Percentiles rank a stretch among this genome's conserved stretches.
These are phyloP conservation scores for Maudiozyma bulderi DNA, from an alignment of 805 yeast species.

Conservation along the genomic window DNA sequence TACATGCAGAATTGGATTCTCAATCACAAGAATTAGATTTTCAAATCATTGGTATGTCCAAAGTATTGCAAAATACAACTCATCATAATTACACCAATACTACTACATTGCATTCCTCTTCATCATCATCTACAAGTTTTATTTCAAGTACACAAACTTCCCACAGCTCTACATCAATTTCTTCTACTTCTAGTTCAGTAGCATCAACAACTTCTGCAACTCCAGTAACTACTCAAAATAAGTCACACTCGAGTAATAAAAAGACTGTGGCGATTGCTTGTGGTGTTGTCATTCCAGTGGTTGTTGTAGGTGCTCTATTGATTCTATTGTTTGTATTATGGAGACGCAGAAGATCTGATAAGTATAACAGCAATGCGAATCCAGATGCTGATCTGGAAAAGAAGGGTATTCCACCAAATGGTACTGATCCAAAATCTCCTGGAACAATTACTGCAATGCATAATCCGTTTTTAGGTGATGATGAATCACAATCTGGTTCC, in stretches of 20 bases:
- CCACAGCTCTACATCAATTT: conserved; percentile 24
- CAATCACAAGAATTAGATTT: conserved; percentile 36
- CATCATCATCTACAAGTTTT: conserved; percentile 18
- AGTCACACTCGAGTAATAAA: conserved; percentile 20
- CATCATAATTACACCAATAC: conserved; percentile 5
- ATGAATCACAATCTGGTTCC: conserved; percentile 35
- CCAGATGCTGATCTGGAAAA: conserved; percentile 27
- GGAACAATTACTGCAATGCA: conserved; percentile 17
- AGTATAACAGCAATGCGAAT: conserved; percentile 22
- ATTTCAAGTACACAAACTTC: conserved; percentile 27
- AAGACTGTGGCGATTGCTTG: conserved; percentile 76
- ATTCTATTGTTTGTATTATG: conserved; percentile 49
- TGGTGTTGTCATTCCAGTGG: conserved; percentile 76
- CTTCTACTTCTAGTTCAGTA: conserved; percentile 25
- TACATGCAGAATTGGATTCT: conserved; percentile 34
- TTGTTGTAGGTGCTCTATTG: conserved; percentile 38
- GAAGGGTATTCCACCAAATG: conserved; percentile 31
- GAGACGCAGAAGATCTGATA: conserved; percentile 33
- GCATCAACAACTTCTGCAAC: conserved; percentile 21
- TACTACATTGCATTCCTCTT: conserved; percentile 1
- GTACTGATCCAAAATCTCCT: conserved; percentile 30
- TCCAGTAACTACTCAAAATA: conserved; percentile 8
- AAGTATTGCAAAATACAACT: not conserved
- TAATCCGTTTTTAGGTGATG: conserved; percentile 25
- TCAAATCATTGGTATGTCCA: conserved; percentile 42